Base-by-base conservation (phyloP, 345 rosid species). In the Physaria fendleri region DNA sequence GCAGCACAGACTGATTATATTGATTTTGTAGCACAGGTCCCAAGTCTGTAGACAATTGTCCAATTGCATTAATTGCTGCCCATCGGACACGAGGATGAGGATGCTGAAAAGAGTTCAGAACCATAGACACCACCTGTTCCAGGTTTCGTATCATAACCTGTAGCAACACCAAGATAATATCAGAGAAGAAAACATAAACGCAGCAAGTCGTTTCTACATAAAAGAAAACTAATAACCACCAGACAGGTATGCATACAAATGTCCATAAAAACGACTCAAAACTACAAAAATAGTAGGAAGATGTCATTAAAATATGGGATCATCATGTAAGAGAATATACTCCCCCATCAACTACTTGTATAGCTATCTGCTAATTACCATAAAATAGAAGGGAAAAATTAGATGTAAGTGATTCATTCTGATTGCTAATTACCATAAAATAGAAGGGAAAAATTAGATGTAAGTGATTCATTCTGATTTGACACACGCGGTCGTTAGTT, bases 11-110 rank as follows among this genome's bases (percentile, higher is more conserved):
- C 6, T 76, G 82, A 53, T 84, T 81, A 69, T 72, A 81, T 56
- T 81, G 81, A 27, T 63, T 68, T 77, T 84, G 90, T 75, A 84
- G 73, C n/a, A 77, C 84, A 22, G 90, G 87, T 52, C 90, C 90
- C 69, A 84, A 74, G 65, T 84, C 90, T 1, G 87, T 81, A 24
- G 87, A 84, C 73, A 84, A 64, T 64, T 84, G 90, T 16, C 90
- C 90, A 40, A 84, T 74, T 15, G 90, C 87, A 76, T 84, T 84
- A 16, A 84, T 81, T 56, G 90, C 90, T 45, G 90, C 90, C 90
- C 90, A 84, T 34, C 81, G 79, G 21, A 78, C 90, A 17, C 90
- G 87, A 2, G 87, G 82, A 72, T 81, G 83, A 21, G 87, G 81
- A 74, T 84, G 79, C 33, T 71, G 79, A 60, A 84, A 84, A 18